Percentiles rank a stretch among this genome's conserved stretches.
phyloP scores from a whole-genome alignment of 2,329 filamentous ascomycete genomes.

The Pseudogymnoascus sp. region DNA sequence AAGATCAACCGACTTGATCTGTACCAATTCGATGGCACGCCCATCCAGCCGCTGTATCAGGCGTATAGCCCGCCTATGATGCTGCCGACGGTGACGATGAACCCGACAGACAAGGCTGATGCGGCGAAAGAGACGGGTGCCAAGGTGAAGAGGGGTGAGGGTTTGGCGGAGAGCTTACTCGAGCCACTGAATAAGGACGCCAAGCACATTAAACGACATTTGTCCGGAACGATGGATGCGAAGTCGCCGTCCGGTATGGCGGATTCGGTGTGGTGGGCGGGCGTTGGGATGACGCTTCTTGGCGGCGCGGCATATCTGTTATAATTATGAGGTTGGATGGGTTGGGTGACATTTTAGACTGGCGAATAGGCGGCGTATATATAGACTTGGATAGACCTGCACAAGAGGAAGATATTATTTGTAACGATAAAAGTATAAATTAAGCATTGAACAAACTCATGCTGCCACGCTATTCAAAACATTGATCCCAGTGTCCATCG shows the following conservation, averaged over 20 bases:
- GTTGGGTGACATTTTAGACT: neutral
- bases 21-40: constrained; percentile 56
- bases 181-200: constrained; percentile 30
- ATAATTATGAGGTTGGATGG: constrained; percentile 17
- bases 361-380: neutral
- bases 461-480: constrained; percentile 36
- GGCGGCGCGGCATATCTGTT: constrained; percentile 31
- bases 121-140: constrained; percentile 31
- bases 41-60: constrained; percentile 63
- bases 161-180: constrained; percentile 35
- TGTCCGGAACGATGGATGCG: constrained; percentile 12
- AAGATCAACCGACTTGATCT: constrained; percentile 58
- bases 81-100: constrained; percentile 62
- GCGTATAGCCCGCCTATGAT: constrained; percentile 58
- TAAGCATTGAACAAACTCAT: neutral
- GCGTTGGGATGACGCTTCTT: constrained; percentile 31
- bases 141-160: constrained; percentile 32
- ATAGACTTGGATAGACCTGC: neutral
- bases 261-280: constrained; percentile 30
- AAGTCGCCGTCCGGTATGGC: constrained; percentile 20
- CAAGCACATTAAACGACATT: constrained; percentile 25
- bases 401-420: neutral
- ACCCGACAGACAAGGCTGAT: constrained; percentile 42
- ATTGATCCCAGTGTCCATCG: constrained; percentile 69
- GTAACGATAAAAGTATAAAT: constrained; percentile 5